Percentiles rank a stretch among this genome's conserved stretches.
Conservation (phyloP, 2,329 filamentous ascomycete species). For the Epichloe amarillans region DNA sequence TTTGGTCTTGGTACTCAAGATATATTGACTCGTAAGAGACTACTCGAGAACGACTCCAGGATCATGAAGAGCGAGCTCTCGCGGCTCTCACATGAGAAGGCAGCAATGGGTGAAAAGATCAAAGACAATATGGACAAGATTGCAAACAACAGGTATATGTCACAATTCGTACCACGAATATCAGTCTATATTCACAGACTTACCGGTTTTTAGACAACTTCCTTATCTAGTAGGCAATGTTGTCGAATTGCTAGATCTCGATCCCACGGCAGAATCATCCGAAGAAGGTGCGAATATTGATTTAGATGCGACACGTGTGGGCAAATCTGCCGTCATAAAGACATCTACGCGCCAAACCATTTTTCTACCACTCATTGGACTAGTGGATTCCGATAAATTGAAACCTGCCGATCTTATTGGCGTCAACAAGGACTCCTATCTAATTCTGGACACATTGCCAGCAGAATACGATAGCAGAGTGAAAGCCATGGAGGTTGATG, state of each 20-base stretch:
- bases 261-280: slow-evolving; percentile 87
- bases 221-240: slow-evolving; percentile 98
- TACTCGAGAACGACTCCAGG: slow-evolving; percentile 92
- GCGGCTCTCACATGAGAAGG: slow-evolving; percentile 87
- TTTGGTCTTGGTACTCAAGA: slow-evolving; percentile 87
- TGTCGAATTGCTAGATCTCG: slow-evolving; percentile 90
- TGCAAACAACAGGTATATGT: slow-evolving; percentile 80
- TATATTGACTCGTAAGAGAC: slow-evolving; percentile 76
- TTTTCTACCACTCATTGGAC: slow-evolving; percentile 90
- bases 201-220: slow-evolving; percentile 54
- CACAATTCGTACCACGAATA: not conserved
- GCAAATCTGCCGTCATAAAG: slow-evolving; percentile 98
- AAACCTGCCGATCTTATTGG: slow-evolving; percentile 95
- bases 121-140: slow-evolving; percentile 99
- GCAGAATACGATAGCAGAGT: slow-evolving; percentile 98
- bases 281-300: slow-evolving; percentile 99
- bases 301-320: slow-evolving; percentile 87
- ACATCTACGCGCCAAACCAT: slow-evolving; percentile 97
- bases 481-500: slow-evolving; percentile 99
- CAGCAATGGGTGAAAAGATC: slow-evolving; percentile 94
- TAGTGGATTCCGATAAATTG: slow-evolving; percentile 88
- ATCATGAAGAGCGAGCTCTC: slow-evolving; percentile 99
- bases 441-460: slow-evolving; percentile 89
- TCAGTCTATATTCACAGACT: slow-evolving; percentile 1
- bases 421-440: slow-evolving; percentile 97